These are phyloP conservation scores for Colletotrichum agaves DNA, from an alignment of 2,329 filamentous ascomycete genomes.

Conservation along the genomic window DNA sequence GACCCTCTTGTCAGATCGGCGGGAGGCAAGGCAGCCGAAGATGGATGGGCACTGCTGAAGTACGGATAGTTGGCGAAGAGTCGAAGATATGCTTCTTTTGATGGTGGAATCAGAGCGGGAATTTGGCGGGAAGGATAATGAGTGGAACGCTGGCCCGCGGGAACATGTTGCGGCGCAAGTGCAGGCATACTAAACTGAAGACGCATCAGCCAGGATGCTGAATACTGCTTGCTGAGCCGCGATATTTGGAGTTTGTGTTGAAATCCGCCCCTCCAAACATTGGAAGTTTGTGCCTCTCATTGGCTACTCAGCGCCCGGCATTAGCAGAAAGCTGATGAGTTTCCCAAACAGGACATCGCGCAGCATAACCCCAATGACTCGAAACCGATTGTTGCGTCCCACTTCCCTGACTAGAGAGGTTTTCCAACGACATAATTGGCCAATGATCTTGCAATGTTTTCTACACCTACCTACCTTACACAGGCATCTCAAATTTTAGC, in stretches of 20 bases:
- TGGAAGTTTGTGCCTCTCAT: background rate
- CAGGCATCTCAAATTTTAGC: too few relatives aligned
- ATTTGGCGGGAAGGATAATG: background rate
- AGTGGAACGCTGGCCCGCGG: background rate
- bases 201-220: background rate
- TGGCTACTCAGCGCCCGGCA: slow-evolving; percentile 14
- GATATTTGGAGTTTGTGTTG: slow-evolving; percentile 8
- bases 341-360: background rate
- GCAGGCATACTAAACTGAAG: background rate
- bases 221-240: background rate
- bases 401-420: slow-evolving; percentile 17
- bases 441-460: background rate
- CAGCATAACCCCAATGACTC: slow-evolving; percentile 25
- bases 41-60: too few relatives aligned
- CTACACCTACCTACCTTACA: too few relatives aligned
- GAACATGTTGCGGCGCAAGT: background rate
- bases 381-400: background rate
- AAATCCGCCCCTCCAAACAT: background rate
- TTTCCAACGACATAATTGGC: background rate
- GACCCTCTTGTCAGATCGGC: slow-evolving; percentile 18
- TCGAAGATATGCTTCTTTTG: slow-evolving; percentile 18
- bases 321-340: too few relatives aligned
- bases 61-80: background rate
- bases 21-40: background rate
- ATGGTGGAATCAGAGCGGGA: background rate